A percentile compares a stretch with the other conserved stretches of the same genome.
These are phyloP conservation scores for Podosphaera xanthii DNA, from an alignment of 2,329 filamentous ascomycete species.

Conservation along the genomic window DNA sequence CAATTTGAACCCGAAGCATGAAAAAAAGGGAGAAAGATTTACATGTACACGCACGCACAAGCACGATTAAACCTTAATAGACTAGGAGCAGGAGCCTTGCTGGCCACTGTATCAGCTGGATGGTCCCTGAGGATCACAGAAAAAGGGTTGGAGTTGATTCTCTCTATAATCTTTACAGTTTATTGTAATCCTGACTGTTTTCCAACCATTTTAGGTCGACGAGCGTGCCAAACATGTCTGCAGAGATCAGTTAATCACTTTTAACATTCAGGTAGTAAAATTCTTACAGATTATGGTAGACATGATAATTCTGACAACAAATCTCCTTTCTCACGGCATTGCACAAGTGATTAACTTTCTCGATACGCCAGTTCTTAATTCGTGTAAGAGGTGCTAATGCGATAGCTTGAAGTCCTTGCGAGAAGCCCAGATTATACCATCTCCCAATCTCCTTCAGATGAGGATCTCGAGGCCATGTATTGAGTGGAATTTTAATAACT, in stretches of 20 bases:
- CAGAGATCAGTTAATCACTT: background rate
- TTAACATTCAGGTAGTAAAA: conserved; percentile 2
- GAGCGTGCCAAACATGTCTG: conserved; percentile 15
- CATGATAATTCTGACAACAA: conserved; percentile 41
- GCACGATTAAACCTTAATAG: background rate
- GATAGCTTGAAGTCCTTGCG: conserved; percentile 48
- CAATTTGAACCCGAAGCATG: no score
- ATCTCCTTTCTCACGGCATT: conserved; percentile 43
- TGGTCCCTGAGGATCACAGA: background rate
- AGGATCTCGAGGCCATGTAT: conserved; percentile 44
- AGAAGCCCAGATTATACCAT: conserved; percentile 67
- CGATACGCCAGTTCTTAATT: conserved; percentile 33
- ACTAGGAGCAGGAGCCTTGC: background rate
- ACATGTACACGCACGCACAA: background rate
- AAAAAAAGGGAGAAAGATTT: no score
- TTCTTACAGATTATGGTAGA: conserved; percentile 55
- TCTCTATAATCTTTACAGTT: no score
- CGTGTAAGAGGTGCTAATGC: conserved; percentile 51
- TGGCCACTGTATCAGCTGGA: background rate
- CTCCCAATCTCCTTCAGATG: conserved; percentile 45
- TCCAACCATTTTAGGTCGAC: conserved; percentile 6
- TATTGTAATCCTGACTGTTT: background rate
- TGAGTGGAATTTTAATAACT: conserved; percentile 46
- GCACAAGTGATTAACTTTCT: conserved; percentile 40
- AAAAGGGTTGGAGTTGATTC: no score